Conservation (phyloP, 2,329 filamentous ascomycete species). For the Blastomyces emzantsi region DNA sequence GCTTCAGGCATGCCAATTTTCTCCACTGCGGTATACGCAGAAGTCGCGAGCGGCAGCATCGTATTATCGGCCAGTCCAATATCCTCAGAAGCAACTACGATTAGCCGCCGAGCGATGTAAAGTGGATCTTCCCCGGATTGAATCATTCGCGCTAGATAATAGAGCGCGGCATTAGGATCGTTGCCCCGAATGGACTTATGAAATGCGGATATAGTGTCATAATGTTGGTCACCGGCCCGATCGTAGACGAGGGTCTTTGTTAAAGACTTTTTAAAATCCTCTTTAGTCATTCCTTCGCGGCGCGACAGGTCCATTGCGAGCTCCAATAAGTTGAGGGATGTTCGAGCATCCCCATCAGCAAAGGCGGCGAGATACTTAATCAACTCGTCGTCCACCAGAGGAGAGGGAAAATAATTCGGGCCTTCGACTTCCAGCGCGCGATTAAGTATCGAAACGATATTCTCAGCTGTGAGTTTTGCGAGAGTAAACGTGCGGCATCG, state of each 20-base stretch:
- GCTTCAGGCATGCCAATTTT: constrained; percentile 95
- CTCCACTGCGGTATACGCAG: constrained; percentile 77
- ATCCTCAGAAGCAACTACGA: constrained; percentile 92
- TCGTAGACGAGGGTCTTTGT: constrained; percentile 95
- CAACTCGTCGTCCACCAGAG: constrained; percentile 65
- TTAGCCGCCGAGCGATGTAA: constrained; percentile 84
- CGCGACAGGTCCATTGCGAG: constrained; percentile 70
- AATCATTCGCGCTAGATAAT: constrained; percentile 93
- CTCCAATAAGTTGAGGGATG: constrained; percentile 84
- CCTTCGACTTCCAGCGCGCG: constrained; percentile 62
- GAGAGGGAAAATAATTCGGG: constrained; percentile 39
- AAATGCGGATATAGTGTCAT: constrained; percentile 93
- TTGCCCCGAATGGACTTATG: constrained; percentile 91
- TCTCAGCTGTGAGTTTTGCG: constrained; percentile 59
- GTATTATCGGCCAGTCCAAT: constrained; percentile 81
- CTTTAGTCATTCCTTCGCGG: constrained; percentile 57
- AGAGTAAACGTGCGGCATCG: constrained; percentile 88
- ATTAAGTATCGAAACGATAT: constrained; percentile 63
- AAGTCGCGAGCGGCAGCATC: constrained; percentile 73
- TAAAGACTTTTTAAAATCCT: constrained; percentile 68
- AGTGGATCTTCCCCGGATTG: constrained; percentile 89
- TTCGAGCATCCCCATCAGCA: constrained; percentile 85
- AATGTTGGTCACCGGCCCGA: constrained; percentile 89
- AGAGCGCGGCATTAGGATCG: constrained; percentile 78
- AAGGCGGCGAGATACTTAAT: constrained; percentile 75